A percentile compares a stretch with the other conserved stretches of the same genome.
Evolutionary conservation across 768 basidiomycete genomes (phyloP).

Genomic region (Tricholoma hemisulphureum): DNA sequence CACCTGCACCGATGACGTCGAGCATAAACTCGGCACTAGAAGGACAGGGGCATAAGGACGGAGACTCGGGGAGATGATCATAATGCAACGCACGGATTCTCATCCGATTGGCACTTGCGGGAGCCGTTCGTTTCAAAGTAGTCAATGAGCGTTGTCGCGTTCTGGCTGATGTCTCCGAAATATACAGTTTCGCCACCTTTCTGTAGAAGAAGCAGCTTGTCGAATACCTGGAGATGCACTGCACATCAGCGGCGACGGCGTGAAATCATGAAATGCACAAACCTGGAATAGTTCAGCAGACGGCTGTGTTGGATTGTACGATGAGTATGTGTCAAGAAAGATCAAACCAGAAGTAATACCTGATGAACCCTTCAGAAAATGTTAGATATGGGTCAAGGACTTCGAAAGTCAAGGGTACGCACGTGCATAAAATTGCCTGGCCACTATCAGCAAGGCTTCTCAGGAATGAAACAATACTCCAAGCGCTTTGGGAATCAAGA

Average conservation of each 20-base stretch:
- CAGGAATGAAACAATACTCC: slow-evolving; percentile 77
- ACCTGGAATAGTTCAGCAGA: slow-evolving; percentile 80
- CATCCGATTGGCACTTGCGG: slow-evolving; percentile 54
- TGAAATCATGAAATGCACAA: not conserved
- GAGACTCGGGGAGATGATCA: not conserved
- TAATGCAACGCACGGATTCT: slow-evolving; percentile 60
- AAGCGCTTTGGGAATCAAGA: slow-evolving; percentile 82
- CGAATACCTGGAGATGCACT: slow-evolving; percentile 50
- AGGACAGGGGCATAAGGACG: not conserved
- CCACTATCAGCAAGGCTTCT: slow-evolving; percentile 71
- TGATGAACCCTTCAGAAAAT: slow-evolving; percentile 40
- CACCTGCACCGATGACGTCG: slow-evolving; percentile 76
- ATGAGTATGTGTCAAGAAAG: not conserved
- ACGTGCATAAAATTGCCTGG: slow-evolving; percentile 90
- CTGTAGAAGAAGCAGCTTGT: slow-evolving; percentile 67
- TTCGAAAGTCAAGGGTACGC: slow-evolving; percentile 20
- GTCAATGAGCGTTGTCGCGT: slow-evolving; percentile 58
- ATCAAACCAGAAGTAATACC: slow-evolving; percentile 14
- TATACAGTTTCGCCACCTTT: slow-evolving; percentile 77
- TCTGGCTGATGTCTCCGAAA: slow-evolving; percentile 68
- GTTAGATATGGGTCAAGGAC: not conserved
- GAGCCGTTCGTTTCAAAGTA: slow-evolving; percentile 79
- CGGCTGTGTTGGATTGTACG: slow-evolving; percentile 51
- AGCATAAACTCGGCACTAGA: slow-evolving; percentile 61
- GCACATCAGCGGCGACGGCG: not conserved